Evolutionary conservation across 352 stramenopile genomes (phyloP).

Genomic region (Phytopythium litorale): DNA sequence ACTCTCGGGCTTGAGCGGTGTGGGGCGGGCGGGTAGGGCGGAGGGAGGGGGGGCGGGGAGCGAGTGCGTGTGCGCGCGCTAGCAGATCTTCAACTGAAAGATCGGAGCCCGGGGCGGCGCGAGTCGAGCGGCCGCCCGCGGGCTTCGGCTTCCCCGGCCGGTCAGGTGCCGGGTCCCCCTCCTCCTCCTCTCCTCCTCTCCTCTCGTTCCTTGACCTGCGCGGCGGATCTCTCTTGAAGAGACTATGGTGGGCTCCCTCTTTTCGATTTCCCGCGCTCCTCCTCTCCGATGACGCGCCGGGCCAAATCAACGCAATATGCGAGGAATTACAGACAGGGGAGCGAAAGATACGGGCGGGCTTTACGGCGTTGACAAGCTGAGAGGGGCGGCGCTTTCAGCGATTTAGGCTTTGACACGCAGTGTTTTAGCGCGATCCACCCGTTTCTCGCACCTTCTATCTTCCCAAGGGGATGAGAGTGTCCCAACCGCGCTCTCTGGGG

Average conservation of each 20-base stretch:
- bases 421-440: conserved; percentile 3
- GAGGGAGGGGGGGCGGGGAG: not conserved
- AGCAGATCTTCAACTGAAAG: conserved; percentile 65
- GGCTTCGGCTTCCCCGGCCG: not conserved
- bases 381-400: not conserved
- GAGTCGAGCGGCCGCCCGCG: not conserved
- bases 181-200: not conserved
- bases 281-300: conserved; percentile 4
- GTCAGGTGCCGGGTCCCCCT: not conserved
- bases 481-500: conserved; percentile 19
- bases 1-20: not conserved
- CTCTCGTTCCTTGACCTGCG: not conserved
- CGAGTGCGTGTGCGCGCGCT: conserved; percentile 18
- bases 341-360: not conserved
- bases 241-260: not conserved
- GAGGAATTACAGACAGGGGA: not conserved
- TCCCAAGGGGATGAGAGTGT: conserved; percentile 17
- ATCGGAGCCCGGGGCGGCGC: conserved; percentile 12
- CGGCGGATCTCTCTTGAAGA: not conserved
- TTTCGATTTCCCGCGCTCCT: conserved; percentile 6
- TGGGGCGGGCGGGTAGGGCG: too few relatives aligned
- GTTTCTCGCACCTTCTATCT: conserved; percentile 21
- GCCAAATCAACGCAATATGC: not conserved
- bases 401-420: not conserved
- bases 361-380: not conserved